Conservation (phyloP, 768 basidiomycete genomes). For the Pleurotus platypus region DNA sequence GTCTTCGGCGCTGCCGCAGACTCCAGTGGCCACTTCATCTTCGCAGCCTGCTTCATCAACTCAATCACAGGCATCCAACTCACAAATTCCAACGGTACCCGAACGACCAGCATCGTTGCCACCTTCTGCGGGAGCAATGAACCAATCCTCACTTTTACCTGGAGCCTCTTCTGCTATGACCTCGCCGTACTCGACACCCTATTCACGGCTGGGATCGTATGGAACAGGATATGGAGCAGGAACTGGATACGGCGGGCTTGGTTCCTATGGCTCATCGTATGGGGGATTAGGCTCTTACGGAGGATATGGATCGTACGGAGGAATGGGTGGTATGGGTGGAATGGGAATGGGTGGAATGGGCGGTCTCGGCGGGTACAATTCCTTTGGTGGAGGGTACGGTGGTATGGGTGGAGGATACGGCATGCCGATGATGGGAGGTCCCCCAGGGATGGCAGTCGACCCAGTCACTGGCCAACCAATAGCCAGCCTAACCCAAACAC, state of each 20-base stretch:
- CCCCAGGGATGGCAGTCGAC: constrained; percentile 19
- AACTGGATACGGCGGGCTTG: constrained; percentile 19
- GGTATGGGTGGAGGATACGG: constrained; percentile 37
- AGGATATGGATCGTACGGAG: constrained; percentile 37
- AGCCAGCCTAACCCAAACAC: constrained; percentile 77
- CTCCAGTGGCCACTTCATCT: constrained; percentile 22
- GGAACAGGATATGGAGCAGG: constrained; percentile 26
- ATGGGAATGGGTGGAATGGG: constrained; percentile 37
- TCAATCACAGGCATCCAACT: constrained; percentile 18
- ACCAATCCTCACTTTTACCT: constrained; percentile 27
- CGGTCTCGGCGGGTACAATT: constrained; percentile 21
- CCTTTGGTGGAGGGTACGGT: constrained; percentile 25
- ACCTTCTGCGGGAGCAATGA: constrained; percentile 23
- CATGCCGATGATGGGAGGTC: constrained; percentile 15
- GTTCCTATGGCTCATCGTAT: constrained; percentile 21
- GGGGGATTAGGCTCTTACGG: constrained; percentile 40
- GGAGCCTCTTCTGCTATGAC: constrained; percentile 26
- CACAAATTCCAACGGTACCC: constrained; percentile 48
- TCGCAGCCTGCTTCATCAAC: constrained; percentile 11
- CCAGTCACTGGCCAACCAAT: constrained; percentile 31
- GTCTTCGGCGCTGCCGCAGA: constrained; percentile 20
- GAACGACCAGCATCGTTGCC: constrained; percentile 57
- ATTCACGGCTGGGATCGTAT: constrained; percentile 35
- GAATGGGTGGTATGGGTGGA: constrained; percentile 30
- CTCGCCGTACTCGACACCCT: constrained; percentile 47